Conservation (phyloP, 768 basidiomycete species). For the Boletus huronensis region DNA sequence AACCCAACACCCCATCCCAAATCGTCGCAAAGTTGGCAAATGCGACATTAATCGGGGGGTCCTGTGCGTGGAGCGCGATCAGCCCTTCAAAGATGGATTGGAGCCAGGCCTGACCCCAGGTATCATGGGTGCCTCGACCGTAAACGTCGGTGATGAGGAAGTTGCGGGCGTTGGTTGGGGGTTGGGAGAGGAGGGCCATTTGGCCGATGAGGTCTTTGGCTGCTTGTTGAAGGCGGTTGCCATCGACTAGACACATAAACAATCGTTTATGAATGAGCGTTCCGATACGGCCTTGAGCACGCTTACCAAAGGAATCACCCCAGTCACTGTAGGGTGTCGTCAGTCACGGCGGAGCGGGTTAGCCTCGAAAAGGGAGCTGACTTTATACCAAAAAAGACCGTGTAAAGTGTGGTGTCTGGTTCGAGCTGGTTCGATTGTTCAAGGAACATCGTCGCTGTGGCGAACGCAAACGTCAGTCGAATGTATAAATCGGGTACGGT, state of each 20-base stretch:
- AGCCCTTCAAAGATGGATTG: constrained; percentile 45
- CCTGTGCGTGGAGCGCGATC: constrained; percentile 29
- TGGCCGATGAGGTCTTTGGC: constrained; percentile 43
- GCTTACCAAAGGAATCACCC: constrained; percentile 40
- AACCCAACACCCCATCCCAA: constrained; percentile 46
- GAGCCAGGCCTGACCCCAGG: constrained; percentile 45
- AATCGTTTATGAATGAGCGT: not conserved
- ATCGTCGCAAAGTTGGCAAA: constrained; percentile 48
- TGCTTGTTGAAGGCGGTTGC: constrained; percentile 44
- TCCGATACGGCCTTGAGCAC: not conserved
- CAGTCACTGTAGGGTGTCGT: constrained; percentile 36
- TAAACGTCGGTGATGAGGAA: constrained; percentile 52
- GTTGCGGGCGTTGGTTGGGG: constrained; percentile 48
- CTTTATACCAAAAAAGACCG: constrained; percentile 56
- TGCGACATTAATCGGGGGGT: constrained; percentile 37
- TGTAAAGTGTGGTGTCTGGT: constrained; percentile 47
- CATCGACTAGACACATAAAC: constrained; percentile 34
- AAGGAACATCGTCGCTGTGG: constrained; percentile 42
- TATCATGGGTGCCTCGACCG: constrained; percentile 41
- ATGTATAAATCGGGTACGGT: not conserved
- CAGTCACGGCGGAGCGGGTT: not conserved
- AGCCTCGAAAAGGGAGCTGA: constrained; percentile 19
- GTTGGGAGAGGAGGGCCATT: constrained; percentile 43
- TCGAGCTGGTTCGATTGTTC: constrained; percentile 43
- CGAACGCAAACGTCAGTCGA: not conserved